Evolutionary conservation across 2,329 filamentous ascomycete species (phyloP).

Genomic region (Aspergillus terreus): DNA sequence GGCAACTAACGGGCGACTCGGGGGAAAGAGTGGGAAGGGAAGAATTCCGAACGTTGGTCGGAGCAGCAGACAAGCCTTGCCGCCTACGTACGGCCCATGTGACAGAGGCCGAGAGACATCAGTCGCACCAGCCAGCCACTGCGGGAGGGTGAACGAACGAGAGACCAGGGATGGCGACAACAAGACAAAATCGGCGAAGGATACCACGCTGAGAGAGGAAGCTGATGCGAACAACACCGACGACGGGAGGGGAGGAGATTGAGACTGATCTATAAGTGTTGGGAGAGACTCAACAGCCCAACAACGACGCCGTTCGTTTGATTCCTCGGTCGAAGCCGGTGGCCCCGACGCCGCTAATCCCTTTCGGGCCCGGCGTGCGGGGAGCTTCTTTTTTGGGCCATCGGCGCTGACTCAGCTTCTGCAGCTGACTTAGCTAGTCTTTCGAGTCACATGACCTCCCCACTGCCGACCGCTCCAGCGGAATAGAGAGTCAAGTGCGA

Average conservation of each 20-base stretch:
- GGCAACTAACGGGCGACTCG: constrained; percentile 13
- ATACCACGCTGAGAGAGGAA: too few species aligned
- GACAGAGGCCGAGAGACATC: constrained; percentile 21
- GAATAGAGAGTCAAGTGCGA: neutral
- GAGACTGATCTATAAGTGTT: too few species aligned
- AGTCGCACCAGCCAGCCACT: neutral
- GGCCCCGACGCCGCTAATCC: neutral
- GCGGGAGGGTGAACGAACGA: neutral
- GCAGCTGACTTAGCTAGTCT: constrained; percentile 2
- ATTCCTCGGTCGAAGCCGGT: too few species aligned
- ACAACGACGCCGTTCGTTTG: too few species aligned
- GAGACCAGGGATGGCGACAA: neutral
- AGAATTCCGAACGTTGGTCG: constrained; percentile 3
- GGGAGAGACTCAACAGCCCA: too few species aligned
- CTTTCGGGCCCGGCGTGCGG: neutral
- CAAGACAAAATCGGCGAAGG: neutral
- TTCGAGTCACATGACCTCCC: constrained; percentile 12
- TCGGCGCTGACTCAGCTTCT: neutral
- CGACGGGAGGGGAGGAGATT: too few species aligned
- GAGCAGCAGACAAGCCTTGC: constrained; percentile 21
- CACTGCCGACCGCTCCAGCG: constrained; percentile 8
- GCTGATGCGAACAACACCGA: too few species aligned
- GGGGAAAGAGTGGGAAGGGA: constrained; percentile 19
- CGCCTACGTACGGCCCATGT: constrained; percentile 35
- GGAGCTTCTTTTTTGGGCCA: neutral